phyloP scores from a whole-genome alignment of 495 filamentous ascomycete genomes.

The Podospora fimiseda region DNA sequence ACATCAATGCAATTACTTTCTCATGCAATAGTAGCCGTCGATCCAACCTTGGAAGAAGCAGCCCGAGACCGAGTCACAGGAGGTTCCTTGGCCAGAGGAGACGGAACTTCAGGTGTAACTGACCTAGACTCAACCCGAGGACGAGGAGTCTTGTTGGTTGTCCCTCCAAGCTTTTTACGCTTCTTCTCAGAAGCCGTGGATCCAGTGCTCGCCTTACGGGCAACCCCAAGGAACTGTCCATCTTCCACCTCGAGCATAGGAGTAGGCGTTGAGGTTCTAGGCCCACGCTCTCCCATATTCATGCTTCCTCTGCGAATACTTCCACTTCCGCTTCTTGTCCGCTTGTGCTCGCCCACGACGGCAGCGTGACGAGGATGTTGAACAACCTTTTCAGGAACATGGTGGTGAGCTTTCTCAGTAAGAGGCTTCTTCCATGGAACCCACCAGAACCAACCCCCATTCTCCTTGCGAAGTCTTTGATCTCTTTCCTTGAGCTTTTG shows the following conservation, averaged over 20 bases:
- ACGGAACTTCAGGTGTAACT: conserved; percentile 45
- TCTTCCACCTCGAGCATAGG: conserved; percentile 41
- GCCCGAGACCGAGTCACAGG: background rate
- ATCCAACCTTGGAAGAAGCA: background rate
- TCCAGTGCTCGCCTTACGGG: conserved; percentile 40
- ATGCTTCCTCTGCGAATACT: conserved; percentile 44
- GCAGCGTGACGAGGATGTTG: conserved; percentile 34
- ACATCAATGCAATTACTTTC: background rate
- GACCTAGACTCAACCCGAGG: conserved; percentile 40
- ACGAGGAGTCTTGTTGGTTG: conserved; percentile 27
- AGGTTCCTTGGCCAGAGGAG: conserved; percentile 38
- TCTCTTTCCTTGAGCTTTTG: conserved; percentile 59
- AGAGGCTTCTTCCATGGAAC: conserved; percentile 47
- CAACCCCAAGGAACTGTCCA: conserved; percentile 10
- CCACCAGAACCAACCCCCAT: conserved; percentile 84
- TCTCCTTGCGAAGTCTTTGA: conserved; percentile 55
- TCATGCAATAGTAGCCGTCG: background rate
- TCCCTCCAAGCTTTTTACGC: conserved; percentile 36
- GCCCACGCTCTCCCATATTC: conserved; percentile 32
- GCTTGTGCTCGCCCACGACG: conserved; percentile 38
- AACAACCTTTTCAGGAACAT: conserved; percentile 29
- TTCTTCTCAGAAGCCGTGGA: conserved; percentile 45
- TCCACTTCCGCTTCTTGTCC: conserved; percentile 39
- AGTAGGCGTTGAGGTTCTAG: conserved; percentile 42
- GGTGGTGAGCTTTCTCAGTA: conserved; percentile 30